phyloP scores from a whole-genome alignment of 2,329 filamentous ascomycete species.

The Hypoxylon sp. region DNA sequence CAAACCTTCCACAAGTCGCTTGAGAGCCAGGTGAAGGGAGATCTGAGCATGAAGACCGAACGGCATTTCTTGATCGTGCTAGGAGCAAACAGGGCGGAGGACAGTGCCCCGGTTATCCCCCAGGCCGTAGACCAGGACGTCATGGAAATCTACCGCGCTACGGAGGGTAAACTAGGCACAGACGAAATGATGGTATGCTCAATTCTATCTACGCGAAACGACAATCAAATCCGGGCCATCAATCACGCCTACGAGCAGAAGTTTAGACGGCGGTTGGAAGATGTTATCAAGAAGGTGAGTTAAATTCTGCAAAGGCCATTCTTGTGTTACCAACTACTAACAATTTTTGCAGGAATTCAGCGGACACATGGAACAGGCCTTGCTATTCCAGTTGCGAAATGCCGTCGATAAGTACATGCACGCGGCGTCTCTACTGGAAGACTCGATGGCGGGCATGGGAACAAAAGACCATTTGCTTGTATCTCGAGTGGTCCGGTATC shows the following conservation, averaged over 20 bases:
- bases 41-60: constrained; percentile 89
- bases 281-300: constrained; percentile 78
- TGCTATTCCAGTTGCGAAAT: constrained; percentile 82
- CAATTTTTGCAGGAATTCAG: constrained; percentile 75
- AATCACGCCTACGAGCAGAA: constrained; percentile 79
- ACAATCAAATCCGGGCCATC: constrained; percentile 88
- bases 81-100: constrained; percentile 80
- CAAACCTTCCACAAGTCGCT: constrained; percentile 76
- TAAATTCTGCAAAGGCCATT: neutral
- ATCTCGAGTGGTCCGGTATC: constrained; percentile 80
- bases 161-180: constrained; percentile 79
- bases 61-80: constrained; percentile 88
- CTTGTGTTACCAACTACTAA: constrained; percentile 18
- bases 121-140: constrained; percentile 83
- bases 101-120: constrained; percentile 79
- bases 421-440: constrained; percentile 86
- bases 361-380: constrained; percentile 90
- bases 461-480: constrained; percentile 89
- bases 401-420: constrained; percentile 87
- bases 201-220: constrained; percentile 81
- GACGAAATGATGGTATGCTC: constrained; percentile 84
- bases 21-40: constrained; percentile 79
- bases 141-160: constrained; percentile 81
- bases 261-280: constrained; percentile 78
- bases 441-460: constrained; percentile 86